Conservation (phyloP, 2,329 filamentous ascomycete species). For the Cladosporium sphaerospermum region DNA sequence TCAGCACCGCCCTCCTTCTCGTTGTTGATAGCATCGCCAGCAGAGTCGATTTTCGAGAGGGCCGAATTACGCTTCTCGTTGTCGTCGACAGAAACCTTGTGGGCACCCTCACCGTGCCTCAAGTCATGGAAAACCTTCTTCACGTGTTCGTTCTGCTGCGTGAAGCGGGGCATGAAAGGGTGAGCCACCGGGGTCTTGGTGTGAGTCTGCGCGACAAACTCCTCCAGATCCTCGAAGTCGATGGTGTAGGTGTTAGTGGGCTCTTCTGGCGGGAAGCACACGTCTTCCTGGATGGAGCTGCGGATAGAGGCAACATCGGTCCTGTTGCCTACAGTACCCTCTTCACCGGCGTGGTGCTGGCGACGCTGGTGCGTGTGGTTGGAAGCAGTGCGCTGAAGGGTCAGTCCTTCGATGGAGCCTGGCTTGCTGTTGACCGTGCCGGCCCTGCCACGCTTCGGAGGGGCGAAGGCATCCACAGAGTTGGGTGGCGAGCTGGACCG, state of each 20-base stretch:
- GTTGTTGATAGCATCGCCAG: conserved; percentile 27
- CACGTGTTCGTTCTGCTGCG: conserved; percentile 19
- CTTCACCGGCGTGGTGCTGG: conserved; percentile 54
- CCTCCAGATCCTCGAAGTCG: conserved; percentile 90
- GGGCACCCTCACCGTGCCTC: conserved; percentile 32
- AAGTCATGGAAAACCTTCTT: conserved; percentile 57
- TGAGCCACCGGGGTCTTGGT: conserved; percentile 42
- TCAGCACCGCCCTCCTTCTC: conserved; percentile 39
- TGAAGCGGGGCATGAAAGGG: conserved; percentile 31
- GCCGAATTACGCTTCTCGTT: conserved; percentile 27
- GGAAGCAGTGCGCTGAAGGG: conserved; percentile 66
- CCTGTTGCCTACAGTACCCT: conserved; percentile 51
- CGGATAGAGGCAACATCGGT: conserved; percentile 57
- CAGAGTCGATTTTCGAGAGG: conserved; percentile 26
- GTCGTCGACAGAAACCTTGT: conserved; percentile 18
- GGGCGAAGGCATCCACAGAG: conserved; percentile 94
- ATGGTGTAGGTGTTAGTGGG: conserved; percentile 74
- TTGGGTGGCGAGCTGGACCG: conserved; percentile 84
- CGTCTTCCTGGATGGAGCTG: conserved; percentile 75
- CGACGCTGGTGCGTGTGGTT: conserved; percentile 55
- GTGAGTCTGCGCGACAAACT: conserved; percentile 65
- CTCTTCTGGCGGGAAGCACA: conserved; percentile 79
- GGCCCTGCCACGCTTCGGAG: conserved; percentile 74
- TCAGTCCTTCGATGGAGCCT: conserved; percentile 50
- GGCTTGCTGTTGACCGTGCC: conserved; percentile 58